Base-by-base conservation (phyloP, 148 eudicot species). In the Simmondsia chinensis region DNA sequence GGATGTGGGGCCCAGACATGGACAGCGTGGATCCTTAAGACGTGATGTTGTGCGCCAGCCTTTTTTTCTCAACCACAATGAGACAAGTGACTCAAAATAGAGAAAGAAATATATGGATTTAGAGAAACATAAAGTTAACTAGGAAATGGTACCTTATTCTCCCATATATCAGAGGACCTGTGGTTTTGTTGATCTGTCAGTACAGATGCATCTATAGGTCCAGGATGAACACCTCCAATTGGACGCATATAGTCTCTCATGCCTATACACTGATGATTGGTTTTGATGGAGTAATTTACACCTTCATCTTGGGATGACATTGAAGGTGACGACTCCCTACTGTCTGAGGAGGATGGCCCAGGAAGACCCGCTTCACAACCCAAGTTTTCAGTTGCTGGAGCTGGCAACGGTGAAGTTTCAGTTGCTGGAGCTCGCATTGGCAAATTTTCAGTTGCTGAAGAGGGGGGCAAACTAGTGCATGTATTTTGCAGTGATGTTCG, bases 1-100 rank as follows among this genome's bases (percentile, higher is more conserved):
- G 51, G 57, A 41, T 41, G 46, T 1, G 46, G 46, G 23, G 23
- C 22, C 46, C 46, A 41, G 5, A 20, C 46, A 7, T 23, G 46
- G 4, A 25, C 46, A 21, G 24, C 20, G n/a, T 27, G 46, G 23
- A 41, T 14, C 23, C 46, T 20, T 21, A 41, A 14, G n/a, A 2
- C n/a, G 25, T 11, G 7, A 14, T 41, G 23, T 0, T 8, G 21
- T 40, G 10, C 21, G 4, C 21, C 24, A 16, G 6, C 6, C 44
- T 40, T 40, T 18, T 15, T 16, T 15, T 9, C 20, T 17, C 8
- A n/a, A n/a, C n/a, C n/a, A n/a, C n/a, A n/a, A n/a, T n/a, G n/a
- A n/a, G n/a, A n/a, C n/a, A n/a, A n/a, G n/a, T n/a, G n/a, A 5
- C 22, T 17, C 21, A 15, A 18, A 18, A 16, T 20, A 40, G 18